phyloP scores from a whole-genome alignment of 768 basidiomycete genomes.

The Lentinula boryana region DNA sequence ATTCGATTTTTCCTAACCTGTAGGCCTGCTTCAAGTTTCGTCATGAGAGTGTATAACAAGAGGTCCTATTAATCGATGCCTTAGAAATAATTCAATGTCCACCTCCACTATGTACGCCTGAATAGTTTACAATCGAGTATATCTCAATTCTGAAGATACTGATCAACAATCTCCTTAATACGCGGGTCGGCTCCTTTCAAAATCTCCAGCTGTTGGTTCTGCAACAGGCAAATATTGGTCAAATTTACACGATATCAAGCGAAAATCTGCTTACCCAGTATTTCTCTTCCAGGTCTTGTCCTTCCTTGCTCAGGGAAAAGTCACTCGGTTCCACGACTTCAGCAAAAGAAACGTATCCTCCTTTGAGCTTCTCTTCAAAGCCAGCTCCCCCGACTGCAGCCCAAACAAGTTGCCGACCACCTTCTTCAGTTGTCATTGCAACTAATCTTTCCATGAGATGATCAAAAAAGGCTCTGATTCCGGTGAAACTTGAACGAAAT shows the following conservation, averaged over 20 bases:
- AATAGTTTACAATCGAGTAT: too few relatives aligned
- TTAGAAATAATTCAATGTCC: too few relatives aligned
- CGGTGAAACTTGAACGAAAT: constrained; percentile 21
- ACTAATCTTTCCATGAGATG: constrained; percentile 23
- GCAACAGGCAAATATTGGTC: not conserved
- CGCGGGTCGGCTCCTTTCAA: not conserved
- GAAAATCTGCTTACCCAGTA: constrained; percentile 25
- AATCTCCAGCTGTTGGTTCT: not conserved
- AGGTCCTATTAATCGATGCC: too few relatives aligned
- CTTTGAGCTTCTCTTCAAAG: constrained; percentile 19
- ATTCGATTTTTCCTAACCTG: too few relatives aligned
- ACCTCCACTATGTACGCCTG: too few relatives aligned
- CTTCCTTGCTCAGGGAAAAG: constrained; percentile 25
- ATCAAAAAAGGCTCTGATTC: constrained; percentile 10
- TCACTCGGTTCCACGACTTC: constrained; percentile 26
- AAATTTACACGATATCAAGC: not conserved
- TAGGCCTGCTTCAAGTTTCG: too few relatives aligned
- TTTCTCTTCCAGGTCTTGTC: constrained; percentile 19
- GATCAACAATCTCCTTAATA: not conserved
- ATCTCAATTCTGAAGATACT: not conserved
- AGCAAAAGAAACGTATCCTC: constrained; percentile 20
- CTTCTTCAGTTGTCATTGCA: constrained; percentile 31
- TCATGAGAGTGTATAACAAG: too few relatives aligned
- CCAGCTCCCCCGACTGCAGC: constrained; percentile 21
- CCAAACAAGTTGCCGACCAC: constrained; percentile 27